A percentile compares a stretch with the other conserved stretches of the same genome.
Evolutionary conservation across 75 land plant genomes (phyloP).

Genomic region (Larix kaempferi): DNA sequence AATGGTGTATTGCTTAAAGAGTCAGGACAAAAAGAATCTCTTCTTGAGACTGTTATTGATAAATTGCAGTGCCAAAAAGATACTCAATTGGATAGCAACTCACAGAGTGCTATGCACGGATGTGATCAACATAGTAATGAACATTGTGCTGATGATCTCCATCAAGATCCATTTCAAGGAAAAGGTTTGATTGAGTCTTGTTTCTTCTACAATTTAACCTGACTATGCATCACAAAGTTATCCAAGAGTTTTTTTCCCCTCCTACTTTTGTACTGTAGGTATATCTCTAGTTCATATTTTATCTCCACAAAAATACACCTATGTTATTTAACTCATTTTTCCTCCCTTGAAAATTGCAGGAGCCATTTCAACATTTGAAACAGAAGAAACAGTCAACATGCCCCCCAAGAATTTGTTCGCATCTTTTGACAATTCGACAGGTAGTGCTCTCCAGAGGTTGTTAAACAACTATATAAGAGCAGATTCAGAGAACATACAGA

Average conservation of each 20-base stretch:
- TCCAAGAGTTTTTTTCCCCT: not conserved
- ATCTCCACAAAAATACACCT: not conserved
- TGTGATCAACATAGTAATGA: too few relatives aligned
- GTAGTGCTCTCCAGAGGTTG: not conserved
- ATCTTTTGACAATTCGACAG: not conserved
- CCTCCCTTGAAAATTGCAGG: not conserved
- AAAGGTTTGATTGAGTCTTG: not conserved
- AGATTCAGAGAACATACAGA: not conserved
- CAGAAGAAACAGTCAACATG: constrained; percentile 9
- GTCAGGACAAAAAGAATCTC: not conserved
- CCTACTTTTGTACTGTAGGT: not conserved
- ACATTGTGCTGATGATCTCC: too few relatives aligned
- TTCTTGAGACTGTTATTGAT: too few relatives aligned
- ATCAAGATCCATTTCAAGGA: not conserved
- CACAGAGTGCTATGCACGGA: too few relatives aligned
- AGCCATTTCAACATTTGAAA: not conserved
- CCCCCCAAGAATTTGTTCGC: not conserved
- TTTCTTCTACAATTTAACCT: not conserved
- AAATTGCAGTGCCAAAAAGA: too few relatives aligned
- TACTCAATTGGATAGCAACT: too few relatives aligned
- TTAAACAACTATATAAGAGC: not conserved
- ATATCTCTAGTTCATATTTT: not conserved
- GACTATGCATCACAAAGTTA: too few relatives aligned
- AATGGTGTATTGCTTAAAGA: not conserved
- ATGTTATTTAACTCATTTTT: not conserved